Conservation (phyloP, 441 rosid species). For the Kokia cookei region DNA sequence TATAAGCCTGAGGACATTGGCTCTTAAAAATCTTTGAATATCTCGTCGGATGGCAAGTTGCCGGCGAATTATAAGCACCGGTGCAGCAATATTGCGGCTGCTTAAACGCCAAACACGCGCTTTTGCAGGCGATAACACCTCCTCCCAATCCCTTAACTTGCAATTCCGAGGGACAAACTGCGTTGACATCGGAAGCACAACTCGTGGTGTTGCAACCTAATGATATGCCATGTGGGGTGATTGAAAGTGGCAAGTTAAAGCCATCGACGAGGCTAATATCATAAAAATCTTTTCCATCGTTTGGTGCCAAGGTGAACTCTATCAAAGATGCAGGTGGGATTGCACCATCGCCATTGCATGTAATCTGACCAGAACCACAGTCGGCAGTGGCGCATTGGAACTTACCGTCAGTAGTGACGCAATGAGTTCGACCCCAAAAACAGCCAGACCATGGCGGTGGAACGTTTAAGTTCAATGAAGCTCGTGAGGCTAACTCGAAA, state of each 20-base stretch:
- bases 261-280: constrained; percentile 39
- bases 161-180: constrained; percentile 33
- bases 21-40: constrained; percentile 66
- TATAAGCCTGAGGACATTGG: constrained; percentile 81
- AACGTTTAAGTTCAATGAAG: neutral
- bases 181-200: constrained; percentile 26
- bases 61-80: constrained; percentile 17
- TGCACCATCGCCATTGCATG: constrained; percentile 45
- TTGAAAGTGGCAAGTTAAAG: constrained; percentile 33
- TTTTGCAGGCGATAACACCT: constrained; percentile 25
- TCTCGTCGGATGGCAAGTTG: constrained; percentile 16
- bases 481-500: constrained; percentile 16
- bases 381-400: constrained; percentile 22
- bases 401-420: constrained; percentile 8
- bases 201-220: constrained; percentile 13
- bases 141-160: constrained; percentile 1
- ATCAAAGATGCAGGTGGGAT: constrained; percentile 22
- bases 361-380: constrained; percentile 31
- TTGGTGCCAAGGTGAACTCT: constrained; percentile 19
- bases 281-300: constrained; percentile 17
- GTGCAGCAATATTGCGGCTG: constrained; percentile 27
- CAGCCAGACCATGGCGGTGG: constrained; percentile 20
- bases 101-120: constrained; percentile 21
- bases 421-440: constrained; percentile 32
- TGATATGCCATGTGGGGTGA: constrained; percentile 10